These are phyloP conservation scores for Leccinum pachyderme DNA, from an alignment of 1,284 basidiomycete genomes.

Conservation along the genomic window DNA sequence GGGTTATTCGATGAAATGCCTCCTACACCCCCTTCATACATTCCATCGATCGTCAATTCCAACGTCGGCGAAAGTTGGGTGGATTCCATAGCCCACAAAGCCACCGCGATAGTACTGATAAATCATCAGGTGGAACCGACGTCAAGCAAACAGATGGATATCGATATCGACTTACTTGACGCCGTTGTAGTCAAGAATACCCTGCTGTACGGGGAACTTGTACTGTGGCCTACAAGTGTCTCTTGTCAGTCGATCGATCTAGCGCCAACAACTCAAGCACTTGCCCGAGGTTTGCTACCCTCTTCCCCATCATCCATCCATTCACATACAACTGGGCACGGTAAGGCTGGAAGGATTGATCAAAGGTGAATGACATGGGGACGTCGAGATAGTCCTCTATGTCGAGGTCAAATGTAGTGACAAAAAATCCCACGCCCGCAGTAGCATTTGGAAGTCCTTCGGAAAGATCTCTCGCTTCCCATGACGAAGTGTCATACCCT, in stretches of 20 bases:
- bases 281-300: conserved; percentile 68
- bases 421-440: conserved; percentile 78
- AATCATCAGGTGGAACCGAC: conserved; percentile 2
- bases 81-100: conserved; percentile 64
- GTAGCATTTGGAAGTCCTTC: conserved; percentile 52
- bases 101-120: conserved; percentile 67
- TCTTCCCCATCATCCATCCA: conserved; percentile 85
- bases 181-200: conserved; percentile 70
- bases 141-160: background rate
- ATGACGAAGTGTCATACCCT: conserved; percentile 61
- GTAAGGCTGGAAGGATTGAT: conserved; percentile 58
- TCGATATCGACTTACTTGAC: conserved; percentile 53
- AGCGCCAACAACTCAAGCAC: conserved; percentile 1
- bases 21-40: conserved; percentile 66
- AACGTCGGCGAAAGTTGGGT: conserved; percentile 51
- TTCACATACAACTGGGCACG: conserved; percentile 75
- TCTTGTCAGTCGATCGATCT: conserved; percentile 5
- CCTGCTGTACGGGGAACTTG: conserved; percentile 76
- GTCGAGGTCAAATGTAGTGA: conserved; percentile 63
- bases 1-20: conserved; percentile 58
- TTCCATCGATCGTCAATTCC: conserved; percentile 52
- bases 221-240: conserved; percentile 55
- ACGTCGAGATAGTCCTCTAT: conserved; percentile 61
- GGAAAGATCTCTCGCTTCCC: conserved; percentile 53
- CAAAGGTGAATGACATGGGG: conserved; percentile 68